Base-by-base conservation (phyloP, 2,329 filamentous ascomycete species). In the Helminthosporium solani region DNA sequence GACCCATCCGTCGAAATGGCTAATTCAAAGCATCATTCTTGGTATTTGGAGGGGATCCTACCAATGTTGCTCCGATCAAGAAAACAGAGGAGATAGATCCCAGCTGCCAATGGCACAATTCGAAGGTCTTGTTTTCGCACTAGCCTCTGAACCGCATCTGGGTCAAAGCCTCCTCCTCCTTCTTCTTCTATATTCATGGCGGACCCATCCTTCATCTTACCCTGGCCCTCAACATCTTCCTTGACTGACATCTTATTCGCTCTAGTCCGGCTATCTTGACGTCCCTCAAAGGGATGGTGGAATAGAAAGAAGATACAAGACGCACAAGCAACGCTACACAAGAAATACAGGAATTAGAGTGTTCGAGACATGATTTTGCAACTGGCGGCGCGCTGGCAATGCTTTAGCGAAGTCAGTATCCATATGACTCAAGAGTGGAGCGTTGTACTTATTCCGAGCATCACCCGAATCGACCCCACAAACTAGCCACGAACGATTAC, bases 31-130 rank as follows among this genome's bases (percentile, higher is more conserved):
- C n/a, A n/a, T n/a, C n/a, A n/a, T n/a, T n/a, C n/a, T n/a, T n/a
- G n/a, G n/a, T n/a, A n/a, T n/a, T n/a, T n/a, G n/a, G n/a, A n/a
- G n/a, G n/a, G n/a, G n/a, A 4, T 14, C 43, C 18, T 21, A 37
- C 83, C 83, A 28, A 57, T 57, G 58, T 70, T 69, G 11, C 57
- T 60, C 20, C 63, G 52, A 44, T 68, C 63, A 0, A 70, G 53
- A 31, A 46, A 46, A 25, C 44, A 47, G 19, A 47, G 44, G 7
- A 47, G 39, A 16, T 42, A 47, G 25, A 47, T 47, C 6, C 33
- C 39, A 7, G 44, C 44, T 4, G 44, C 39, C 3, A 42, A 33
- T 18, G 44, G 44, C 2, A 47, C 16, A 19, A 47, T 47, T 7
- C 44, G 33, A 16, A 47, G 15, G 30, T 47, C 44, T 34, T 47